Evolutionary conservation across 2,329 filamentous ascomycete genomes (phyloP).

Genomic region (Pseudogymnoascus verrucosus): DNA sequence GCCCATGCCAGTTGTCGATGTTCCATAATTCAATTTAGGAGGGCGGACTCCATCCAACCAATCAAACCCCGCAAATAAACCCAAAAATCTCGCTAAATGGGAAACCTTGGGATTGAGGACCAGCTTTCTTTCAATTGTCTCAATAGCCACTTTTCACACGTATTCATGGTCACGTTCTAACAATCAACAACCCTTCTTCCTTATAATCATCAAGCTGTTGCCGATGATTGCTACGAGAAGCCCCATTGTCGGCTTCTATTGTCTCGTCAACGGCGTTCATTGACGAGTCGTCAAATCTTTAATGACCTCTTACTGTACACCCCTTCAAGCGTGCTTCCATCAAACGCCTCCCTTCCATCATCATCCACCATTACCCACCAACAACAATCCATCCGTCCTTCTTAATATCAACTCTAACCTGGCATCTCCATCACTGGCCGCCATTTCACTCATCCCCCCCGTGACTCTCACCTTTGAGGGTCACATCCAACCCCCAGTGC

Average conservation of each 20-base stretch:
- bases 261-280: background rate
- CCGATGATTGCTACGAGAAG: background rate
- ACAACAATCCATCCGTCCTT: background rate
- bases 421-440: background rate
- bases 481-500: background rate
- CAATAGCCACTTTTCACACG: background rate
- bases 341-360: background rate
- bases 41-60: background rate
- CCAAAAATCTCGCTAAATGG: conserved; percentile 1
- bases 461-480: background rate
- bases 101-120: background rate
- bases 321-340: background rate
- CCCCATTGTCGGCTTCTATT: background rate
- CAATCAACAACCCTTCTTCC: background rate
- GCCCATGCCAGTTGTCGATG: background rate
- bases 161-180: background rate
- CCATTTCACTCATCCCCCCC: background rate
- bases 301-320: background rate
- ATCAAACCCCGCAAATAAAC: background rate
- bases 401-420: background rate
- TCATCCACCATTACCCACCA: background rate
- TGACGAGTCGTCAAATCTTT: background rate
- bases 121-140: background rate
- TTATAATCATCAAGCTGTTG: background rate
- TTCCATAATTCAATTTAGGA: background rate